Evolutionary conservation across 2,329 filamentous ascomycete species (phyloP), one percentile per base, ranked within the genome.

Genomic region (Annulohypoxylon truncatum): DNA sequence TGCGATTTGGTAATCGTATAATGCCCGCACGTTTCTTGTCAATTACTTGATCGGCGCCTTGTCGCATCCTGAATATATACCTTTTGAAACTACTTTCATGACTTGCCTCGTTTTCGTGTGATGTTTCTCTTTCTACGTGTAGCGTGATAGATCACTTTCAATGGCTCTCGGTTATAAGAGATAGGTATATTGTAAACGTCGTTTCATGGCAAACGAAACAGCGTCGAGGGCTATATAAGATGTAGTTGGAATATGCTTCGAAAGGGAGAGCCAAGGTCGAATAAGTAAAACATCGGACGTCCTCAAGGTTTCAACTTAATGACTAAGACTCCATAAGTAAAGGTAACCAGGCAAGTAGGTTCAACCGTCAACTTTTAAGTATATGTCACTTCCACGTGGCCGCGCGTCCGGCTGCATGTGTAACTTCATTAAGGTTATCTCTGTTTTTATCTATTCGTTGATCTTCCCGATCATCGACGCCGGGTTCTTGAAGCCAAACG

Each of bases 1-100:
- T 57, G 40, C 46, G 51, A 51, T 59, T 44, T 48, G 46, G 15
- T 38, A 38, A 50, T 42, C 42, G 18, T 28, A 44, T 35, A 44
- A 40, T 44, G 48, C 20, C 35, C 29, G 46, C 54, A 24, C 24
- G 8, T 35, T 40, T 40, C 28, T 29, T 64, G 61, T 64, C 55
- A 55, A 59, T 64, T 20, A 22, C 22, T 42, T 42, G 38, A 59
- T 54, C 51, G 48, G 26, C 47, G 35, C 53, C 24, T 42, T 50
- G 24, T 38, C 51, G 33, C 55, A 64, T 35, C 42, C 56, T 56
- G 51, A 61, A 65, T 64, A 64, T 64, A 64, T 60, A 64, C 48
- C 29, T 31, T 10, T 40, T 31, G 7, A 64, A 50, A 54, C 9
- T 31, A n/a, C 29, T n/a, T 13, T 28, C 8, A 7, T 42, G 28